Conservation (phyloP, 768 basidiomycete species). For the Xerocomus spinulosus region DNA sequence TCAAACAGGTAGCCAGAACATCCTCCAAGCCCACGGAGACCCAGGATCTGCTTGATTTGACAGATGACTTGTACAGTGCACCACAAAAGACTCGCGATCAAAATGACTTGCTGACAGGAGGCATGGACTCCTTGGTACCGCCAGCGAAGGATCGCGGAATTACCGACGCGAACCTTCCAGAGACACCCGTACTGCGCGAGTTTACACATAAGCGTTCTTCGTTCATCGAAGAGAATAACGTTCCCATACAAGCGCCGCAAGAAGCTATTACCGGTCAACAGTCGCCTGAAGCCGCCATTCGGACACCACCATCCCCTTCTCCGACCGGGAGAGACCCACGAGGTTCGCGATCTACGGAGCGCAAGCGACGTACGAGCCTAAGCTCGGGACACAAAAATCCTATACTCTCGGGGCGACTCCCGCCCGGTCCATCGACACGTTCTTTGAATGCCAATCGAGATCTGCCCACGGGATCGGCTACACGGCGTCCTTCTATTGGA, state of each 20-base stretch:
- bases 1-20: conserved; percentile 47
- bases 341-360: conserved; percentile 37
- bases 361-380: conserved; percentile 10
- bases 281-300: conserved; percentile 3
- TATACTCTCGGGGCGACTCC: conserved; percentile 2
- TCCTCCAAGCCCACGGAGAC: conserved; percentile 37
- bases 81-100: conserved; percentile 30
- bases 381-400: conserved; percentile 9
- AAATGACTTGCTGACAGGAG: conserved; percentile 75
- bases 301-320: conserved; percentile 16
- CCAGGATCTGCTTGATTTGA: conserved; percentile 18
- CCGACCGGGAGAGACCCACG: conserved; percentile 16
- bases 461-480: not conserved
- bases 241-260: conserved; percentile 28
- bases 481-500: conserved; percentile 12
- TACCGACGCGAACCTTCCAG: conserved; percentile 16
- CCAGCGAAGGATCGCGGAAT: conserved; percentile 15
- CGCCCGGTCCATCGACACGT: conserved; percentile 3
- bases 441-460: conserved; percentile 11
- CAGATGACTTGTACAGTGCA: conserved; percentile 5
- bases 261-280: conserved; percentile 31
- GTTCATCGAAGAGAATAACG: conserved; percentile 47
- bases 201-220: conserved; percentile 73
- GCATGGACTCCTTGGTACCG: conserved; percentile 39
- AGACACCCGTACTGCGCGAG: conserved; percentile 54